Evolutionary conservation across 2,329 filamentous ascomycete genomes (phyloP).

Genomic region (Colletotrichum sp.): DNA sequence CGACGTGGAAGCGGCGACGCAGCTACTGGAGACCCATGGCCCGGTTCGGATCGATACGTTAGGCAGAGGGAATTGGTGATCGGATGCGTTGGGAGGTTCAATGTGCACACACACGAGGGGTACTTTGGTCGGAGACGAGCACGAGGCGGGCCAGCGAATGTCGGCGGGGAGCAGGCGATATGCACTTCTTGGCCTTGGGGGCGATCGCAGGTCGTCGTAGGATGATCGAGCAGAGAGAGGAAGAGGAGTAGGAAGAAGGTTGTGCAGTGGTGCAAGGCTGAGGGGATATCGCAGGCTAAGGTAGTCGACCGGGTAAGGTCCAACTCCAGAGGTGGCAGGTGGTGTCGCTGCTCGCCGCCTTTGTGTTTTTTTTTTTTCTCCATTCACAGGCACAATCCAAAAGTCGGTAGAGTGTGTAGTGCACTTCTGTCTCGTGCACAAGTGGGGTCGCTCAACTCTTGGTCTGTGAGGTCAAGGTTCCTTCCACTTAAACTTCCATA

Average conservation of each 20-base stretch:
- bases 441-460: constrained; percentile 33
- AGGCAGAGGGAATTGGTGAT: background rate
- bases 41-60: constrained; percentile 26
- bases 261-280: constrained; percentile 16
- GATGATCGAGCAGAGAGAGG: background rate
- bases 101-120: constrained; percentile 16
- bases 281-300: constrained; percentile 12
- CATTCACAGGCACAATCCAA: constrained; percentile 29
- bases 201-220: background rate
- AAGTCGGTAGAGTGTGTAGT: constrained; percentile 38
- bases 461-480: background rate
- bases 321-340: constrained; percentile 32
- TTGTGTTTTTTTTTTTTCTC: constrained; percentile 2
- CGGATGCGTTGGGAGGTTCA: constrained; percentile 7
- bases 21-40: constrained; percentile 48
- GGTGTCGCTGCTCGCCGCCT: constrained; percentile 30
- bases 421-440: constrained; percentile 36
- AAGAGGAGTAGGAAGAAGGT: background rate
- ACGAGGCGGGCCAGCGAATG: background rate
- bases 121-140: constrained; percentile 21
- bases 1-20: constrained; percentile 33
- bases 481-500: background rate
- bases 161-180: background rate
- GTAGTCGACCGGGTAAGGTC: background rate
- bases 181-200: background rate